Base-by-base conservation (phyloP, 768 basidiomycete species). In the Leucocoprinus sp. region DNA sequence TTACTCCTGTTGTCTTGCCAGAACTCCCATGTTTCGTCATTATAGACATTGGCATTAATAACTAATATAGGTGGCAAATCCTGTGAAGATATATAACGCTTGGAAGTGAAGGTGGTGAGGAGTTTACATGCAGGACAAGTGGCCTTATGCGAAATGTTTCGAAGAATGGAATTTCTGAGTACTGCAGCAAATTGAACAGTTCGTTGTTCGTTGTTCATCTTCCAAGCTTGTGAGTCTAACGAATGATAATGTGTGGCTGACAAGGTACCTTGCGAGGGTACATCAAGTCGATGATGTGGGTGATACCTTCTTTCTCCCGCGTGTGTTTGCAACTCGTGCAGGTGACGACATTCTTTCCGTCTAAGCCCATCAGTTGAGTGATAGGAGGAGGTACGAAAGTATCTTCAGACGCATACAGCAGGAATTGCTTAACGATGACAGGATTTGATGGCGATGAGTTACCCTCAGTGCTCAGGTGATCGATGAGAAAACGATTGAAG, bases 401-500 rank as follows among this genome's bases (percentile, higher is more conserved):
- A 18, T 53, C 31, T 27, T 41, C 26, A 27, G 26, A 36, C 43
- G 51, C 31, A 17, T 53, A 40, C 19, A 50, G 50, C 23, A 42
- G 54, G 37, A 42, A 40, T 40, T 57, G 43, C 53, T 62, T 71
- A 45, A 76, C 55, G 14, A 84, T 54, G 14, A 56, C 48, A 1
- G 78, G 81, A 52, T 85, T 88, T 35, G 74, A 62, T 18, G 77
- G 76, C 54, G 72, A 78, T 18, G 62, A 60, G 50, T 80, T 84
- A 3, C 82, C 83, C 63, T 93, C 90, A 2, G 74, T 71, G 47
- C 75, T 79, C 53, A 97, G 72, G 42, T 84, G 83, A 50, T 97
- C 93, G 42, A 97, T 64, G 29, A 96, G 72, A 68, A 96, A 97
- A 17, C 95, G 82, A 60, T 97, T 92, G 70, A 97, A 97, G 12